Base-by-base conservation (phyloP, 148 eudicot genomes). In the Beta vulgaris region DNA sequence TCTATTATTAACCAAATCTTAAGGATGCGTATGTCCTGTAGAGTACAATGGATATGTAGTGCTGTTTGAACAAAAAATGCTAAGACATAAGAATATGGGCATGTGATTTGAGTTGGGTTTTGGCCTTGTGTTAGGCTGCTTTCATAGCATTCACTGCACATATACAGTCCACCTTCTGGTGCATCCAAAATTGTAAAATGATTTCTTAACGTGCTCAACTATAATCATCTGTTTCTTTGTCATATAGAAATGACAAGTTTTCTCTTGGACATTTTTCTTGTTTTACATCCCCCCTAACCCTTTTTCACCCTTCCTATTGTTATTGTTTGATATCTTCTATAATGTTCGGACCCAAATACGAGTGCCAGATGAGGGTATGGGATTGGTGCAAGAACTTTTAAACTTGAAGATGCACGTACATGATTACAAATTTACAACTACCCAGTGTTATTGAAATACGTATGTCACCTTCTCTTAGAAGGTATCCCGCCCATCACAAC, bases 211-310 rank as follows among this genome's bases (percentile, higher is more conserved):
- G n/a, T n/a, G n/a, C n/a, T n/a, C n/a, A n/a, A n/a, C n/a, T n/a
- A n/a, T n/a, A n/a, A n/a, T 31, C 72, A 69, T 18, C 57, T 31
- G 72, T 37, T 69, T 69, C 21, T 49, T 68, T 68, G 37, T 44
- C 12, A 18, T 49, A 10, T 25, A 0, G 49, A 49, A 29, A 19
- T 40, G 54, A 48, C 73, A 48, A 31, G 4, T 28, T 31, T 29
- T 49, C 35, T 34, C 6, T 19, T 4, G 8, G 6, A 18, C 4
- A 42, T 31, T 29, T 69, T 19, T 25, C 3, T 29, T 68, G 72
- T 28, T 44, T 26, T 21, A 15, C 46, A 0, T 13, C 8, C 49
- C 34, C 0, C 26, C 11, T 31, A 29, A 29, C 36, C n/a, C 14
- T 69, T 29, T 46, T 46, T 31, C 14, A 4, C 6, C 10, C n/a